phyloP scores from a whole-genome alignment of 352 stramenopile genomes.

The Pythium scleroteichum region DNA sequence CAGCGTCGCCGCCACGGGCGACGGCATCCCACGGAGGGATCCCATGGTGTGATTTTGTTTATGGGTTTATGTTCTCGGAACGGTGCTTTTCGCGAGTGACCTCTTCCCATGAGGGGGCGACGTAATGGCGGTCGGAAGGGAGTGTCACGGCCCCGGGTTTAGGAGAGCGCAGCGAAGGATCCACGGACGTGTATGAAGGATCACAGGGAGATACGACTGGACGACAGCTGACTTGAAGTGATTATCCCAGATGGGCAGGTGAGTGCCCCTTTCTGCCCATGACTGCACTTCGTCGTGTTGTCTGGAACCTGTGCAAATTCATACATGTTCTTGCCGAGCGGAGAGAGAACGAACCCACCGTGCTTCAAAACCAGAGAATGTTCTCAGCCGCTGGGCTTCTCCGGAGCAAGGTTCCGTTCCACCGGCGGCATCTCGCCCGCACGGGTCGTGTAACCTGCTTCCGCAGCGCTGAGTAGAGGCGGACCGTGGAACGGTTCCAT shows the following conservation, averaged over 20 bases:
- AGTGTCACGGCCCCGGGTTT: too few relatives aligned
- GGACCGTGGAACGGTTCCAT: too few relatives aligned
- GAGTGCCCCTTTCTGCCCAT: conserved; percentile 14
- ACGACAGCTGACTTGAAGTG: conserved; percentile 17
- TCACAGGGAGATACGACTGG: conserved; percentile 11
- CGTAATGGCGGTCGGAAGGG: too few relatives aligned
- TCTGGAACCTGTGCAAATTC: conserved; percentile 8
- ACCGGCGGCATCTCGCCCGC: too few relatives aligned
- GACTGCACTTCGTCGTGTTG: conserved; percentile 16
- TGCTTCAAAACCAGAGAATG: conserved; percentile 11
- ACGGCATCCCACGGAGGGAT: conserved; percentile 27
- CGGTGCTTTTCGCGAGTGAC: not conserved
- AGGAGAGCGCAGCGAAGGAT: not conserved
- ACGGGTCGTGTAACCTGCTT: too few relatives aligned
- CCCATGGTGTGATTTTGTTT: conserved; percentile 24
- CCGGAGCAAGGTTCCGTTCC: too few relatives aligned
- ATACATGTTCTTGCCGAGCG: conserved; percentile 13
- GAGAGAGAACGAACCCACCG: not conserved
- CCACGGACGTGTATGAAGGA: conserved; percentile 21
- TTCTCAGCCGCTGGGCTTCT: not conserved
- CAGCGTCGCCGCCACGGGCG: conserved; percentile 15
- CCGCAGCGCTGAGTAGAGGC: too few relatives aligned
- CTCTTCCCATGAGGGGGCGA: too few relatives aligned
- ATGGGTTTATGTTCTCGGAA: not conserved
- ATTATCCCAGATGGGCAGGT: conserved; percentile 1